Base-by-base conservation (phyloP, 371 early-diverging fungal genomes). In the Saksenaea oblongispora region DNA sequence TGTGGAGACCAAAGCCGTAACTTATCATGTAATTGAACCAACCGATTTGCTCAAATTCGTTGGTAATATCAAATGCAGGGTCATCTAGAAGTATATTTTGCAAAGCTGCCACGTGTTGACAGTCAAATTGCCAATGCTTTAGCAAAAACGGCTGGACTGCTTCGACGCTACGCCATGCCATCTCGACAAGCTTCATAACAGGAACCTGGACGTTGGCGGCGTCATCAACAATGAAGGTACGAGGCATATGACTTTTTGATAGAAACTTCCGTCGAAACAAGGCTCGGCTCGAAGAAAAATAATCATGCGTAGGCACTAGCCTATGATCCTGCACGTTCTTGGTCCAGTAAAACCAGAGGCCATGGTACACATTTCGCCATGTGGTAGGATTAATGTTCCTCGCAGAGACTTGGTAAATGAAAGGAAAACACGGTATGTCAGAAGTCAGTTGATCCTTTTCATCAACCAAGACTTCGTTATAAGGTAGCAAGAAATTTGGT, bases 1-100 rank as follows among this genome's bases (percentile, higher is more conserved):
- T 56, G 35, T 81, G 79, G 1, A 71, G 61, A 39, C 80, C 80
- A 66, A 70, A 81, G 27, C 75, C 68, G 57, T 77, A 84, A 27
- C 74, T 72, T 15, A 68, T 58, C 67, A 80, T 72, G 42, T 84
- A 84, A 0, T 55, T 65, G 17, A 59, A 17, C 84, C 84, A 84
- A 22, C 72, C 69, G 39, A 76, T 57, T 0, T 68, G 39, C 11
- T 63, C 41, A 39, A 63, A 75, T 0, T 34, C 36, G 0, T 61
- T 24, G 13, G 79, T 10, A 2, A 53, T 54, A 34, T 79, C 31
- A 31, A 31, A 76, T 13, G 62, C 58, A 5, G 71, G 17, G 22
- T 79, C 78, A 14, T 34, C 41, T 0, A 36, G 61, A 36, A 78
- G 61, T 9, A 66, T 53, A 1, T 41, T 35, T 2, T 66, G 68